These are phyloP conservation scores for Pouteria glomerata DNA, from an alignment of 148 eudicot species.

Conservation along the genomic window DNA sequence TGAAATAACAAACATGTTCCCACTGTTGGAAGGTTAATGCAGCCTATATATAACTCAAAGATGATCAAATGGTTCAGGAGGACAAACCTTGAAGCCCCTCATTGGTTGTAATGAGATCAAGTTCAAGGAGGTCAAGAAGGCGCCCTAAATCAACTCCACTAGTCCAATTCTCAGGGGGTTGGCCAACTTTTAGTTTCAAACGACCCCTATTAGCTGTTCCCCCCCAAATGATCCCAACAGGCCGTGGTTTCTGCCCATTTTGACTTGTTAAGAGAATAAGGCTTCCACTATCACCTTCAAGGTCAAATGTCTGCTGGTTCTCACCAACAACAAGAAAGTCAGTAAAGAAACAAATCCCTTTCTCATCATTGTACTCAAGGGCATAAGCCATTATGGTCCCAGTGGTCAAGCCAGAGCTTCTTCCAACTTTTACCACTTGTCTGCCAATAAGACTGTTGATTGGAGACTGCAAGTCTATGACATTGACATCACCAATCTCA, in stretches of 20 bases:
- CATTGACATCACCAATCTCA: conserved; percentile 49
- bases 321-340: conserved; percentile 70
- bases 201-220: conserved; percentile 73
- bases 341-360: conserved; percentile 62
- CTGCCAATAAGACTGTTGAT: conserved; percentile 51
- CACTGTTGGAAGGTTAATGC: too few species aligned
- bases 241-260: conserved; percentile 47
- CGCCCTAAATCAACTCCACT: conserved; percentile 73
- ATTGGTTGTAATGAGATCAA: conserved; percentile 51
- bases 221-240: conserved; percentile 74
- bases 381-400: conserved; percentile 75
- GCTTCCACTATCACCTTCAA: conserved; percentile 78
- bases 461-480: conserved; percentile 57
- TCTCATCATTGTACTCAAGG: conserved; percentile 62
- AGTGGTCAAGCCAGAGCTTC: conserved; percentile 64
- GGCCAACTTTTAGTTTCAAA: conserved; percentile 48
- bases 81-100: conserved; percentile 57
- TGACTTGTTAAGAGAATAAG: conserved; percentile 53
- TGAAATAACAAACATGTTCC: neutral
- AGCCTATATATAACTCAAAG: neutral
- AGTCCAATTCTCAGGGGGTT: conserved; percentile 68
- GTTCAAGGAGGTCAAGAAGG: conserved; percentile 69
- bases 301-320: conserved; percentile 59
- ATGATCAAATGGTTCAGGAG: neutral
- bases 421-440: conserved; percentile 62